Percentiles rank a stretch among this genome's conserved stretches.
These are phyloP conservation scores for Trypanosoma platydactyli DNA, from an alignment of 208 protist genomes.

Conservation along the genomic window DNA sequence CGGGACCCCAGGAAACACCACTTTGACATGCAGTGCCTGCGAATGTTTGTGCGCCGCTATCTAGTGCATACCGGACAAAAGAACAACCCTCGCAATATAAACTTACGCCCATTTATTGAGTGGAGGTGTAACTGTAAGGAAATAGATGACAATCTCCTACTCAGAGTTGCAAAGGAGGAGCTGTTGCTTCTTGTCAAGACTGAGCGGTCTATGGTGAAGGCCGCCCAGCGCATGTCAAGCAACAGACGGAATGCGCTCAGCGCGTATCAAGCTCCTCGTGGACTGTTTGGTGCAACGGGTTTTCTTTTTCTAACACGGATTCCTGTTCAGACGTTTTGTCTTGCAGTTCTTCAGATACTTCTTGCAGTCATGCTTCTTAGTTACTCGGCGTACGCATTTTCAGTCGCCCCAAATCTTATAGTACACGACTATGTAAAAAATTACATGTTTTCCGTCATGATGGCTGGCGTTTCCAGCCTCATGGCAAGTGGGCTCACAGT, in stretches of 20 bases:
- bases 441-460: conserved; percentile 35
- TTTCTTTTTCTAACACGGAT: conserved; percentile 70
- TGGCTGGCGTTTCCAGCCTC: conserved; percentile 30
- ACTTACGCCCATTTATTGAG: conserved; percentile 64
- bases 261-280: conserved; percentile 39
- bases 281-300: conserved; percentile 52
- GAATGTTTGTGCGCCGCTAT: conserved; percentile 83
- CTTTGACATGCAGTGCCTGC: conserved; percentile 84
- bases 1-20: conserved; percentile 37
- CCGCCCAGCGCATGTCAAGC: conserved; percentile 27
- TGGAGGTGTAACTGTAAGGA: conserved; percentile 54
- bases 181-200: conserved; percentile 62
- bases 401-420: conserved; percentile 11
- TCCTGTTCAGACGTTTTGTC: conserved; percentile 61
- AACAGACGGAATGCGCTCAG: conserved; percentile 25
- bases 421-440: conserved; percentile 38
- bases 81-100: conserved; percentile 67
- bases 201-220: conserved; percentile 50
- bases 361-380: conserved; percentile 34
- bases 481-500: conserved; percentile 35
- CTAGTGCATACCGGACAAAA: conserved; percentile 74
- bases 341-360: conserved; percentile 52
- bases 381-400: conserved; percentile 36
- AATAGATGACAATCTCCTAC: conserved; percentile 59
- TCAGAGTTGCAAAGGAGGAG: conserved; percentile 57